Evolutionary conservation across 257 asterid genomes (phyloP).

Genomic region (Solanum piurae): DNA sequence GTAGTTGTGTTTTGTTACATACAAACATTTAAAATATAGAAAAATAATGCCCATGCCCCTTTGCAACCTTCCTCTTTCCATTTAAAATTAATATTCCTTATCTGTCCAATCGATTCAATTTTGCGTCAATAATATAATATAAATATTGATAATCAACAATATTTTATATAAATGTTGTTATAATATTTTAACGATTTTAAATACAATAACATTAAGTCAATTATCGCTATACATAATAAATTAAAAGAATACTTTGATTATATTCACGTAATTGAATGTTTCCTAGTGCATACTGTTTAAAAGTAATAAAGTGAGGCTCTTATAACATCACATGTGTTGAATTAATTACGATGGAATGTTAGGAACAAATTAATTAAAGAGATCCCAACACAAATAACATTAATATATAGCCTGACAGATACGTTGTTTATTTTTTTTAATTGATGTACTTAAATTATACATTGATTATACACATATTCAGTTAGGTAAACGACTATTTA

Average conservation of each 20-base stretch:
- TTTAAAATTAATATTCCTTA: not conserved
- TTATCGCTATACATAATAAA: no score
- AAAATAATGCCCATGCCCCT: not conserved
- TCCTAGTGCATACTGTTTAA: not conserved
- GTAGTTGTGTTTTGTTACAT: not conserved
- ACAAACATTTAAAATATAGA: not conserved
- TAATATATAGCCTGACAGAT: not conserved
- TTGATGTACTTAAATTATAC: no score
- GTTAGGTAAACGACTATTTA: not conserved
- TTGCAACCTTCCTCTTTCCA: not conserved
- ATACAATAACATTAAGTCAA: no score
- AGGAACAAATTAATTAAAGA: not conserved
- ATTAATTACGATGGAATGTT: not conserved
- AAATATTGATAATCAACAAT: fast-evolving
- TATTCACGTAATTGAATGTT: not conserved
- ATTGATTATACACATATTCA: no score
- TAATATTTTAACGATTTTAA: fast-evolving
- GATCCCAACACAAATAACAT: not conserved
- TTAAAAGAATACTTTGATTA: not conserved
- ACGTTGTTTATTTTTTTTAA: not conserved
- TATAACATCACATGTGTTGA: not conserved
- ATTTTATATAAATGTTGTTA: no score
- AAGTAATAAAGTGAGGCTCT: not conserved
- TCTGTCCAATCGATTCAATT: not conserved
- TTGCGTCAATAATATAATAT: no score